Conservation (phyloP, 345 rosid species). For the Acer saccharum region DNA sequence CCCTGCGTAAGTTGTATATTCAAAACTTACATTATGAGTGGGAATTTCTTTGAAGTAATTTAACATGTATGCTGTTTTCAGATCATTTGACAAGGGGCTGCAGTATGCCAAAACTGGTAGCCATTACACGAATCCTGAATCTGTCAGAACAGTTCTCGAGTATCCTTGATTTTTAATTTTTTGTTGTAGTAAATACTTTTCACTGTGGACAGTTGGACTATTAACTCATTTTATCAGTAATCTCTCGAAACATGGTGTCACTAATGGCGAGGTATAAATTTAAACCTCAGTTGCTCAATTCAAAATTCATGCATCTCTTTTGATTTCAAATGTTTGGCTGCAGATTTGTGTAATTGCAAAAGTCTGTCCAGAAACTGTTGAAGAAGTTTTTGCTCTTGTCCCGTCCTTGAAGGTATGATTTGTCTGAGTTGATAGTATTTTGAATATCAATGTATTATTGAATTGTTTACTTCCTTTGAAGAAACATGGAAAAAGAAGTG, state of each 20-base stretch:
- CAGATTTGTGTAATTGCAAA: slow-evolving; percentile 81
- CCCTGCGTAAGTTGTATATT: slow-evolving; percentile 59
- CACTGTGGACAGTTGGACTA: slow-evolving; percentile 18
- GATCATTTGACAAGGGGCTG: slow-evolving; percentile 75
- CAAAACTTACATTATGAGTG: slow-evolving; percentile 5
- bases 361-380: slow-evolving; percentile 66
- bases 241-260: slow-evolving; percentile 55
- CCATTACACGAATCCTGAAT: slow-evolving; percentile 56
- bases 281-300: slow-evolving; percentile 22
- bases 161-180: slow-evolving; percentile 55
- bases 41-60: slow-evolving; percentile 17
- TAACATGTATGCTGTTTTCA: slow-evolving; percentile 34
- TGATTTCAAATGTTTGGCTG: slow-evolving; percentile 33
- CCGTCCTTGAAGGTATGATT: slow-evolving; percentile 75
- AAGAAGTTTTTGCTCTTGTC: slow-evolving; percentile 80
- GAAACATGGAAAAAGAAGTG: slow-evolving; percentile 1
- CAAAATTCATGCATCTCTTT: slow-evolving; percentile 13
- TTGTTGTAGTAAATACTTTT: neutral
- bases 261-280: slow-evolving; percentile 75
- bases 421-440: neutral
- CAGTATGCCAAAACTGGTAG: slow-evolving; percentile 51
- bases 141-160: slow-evolving; percentile 70
- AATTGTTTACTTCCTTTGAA: neutral
- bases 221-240: slow-evolving; percentile 55
- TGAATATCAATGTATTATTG: neutral